Evolutionary conservation across 2,329 filamentous ascomycete genomes (phyloP), one percentile per base, ranked within the genome.

Genomic region (Hypomyces perniciosus): DNA sequence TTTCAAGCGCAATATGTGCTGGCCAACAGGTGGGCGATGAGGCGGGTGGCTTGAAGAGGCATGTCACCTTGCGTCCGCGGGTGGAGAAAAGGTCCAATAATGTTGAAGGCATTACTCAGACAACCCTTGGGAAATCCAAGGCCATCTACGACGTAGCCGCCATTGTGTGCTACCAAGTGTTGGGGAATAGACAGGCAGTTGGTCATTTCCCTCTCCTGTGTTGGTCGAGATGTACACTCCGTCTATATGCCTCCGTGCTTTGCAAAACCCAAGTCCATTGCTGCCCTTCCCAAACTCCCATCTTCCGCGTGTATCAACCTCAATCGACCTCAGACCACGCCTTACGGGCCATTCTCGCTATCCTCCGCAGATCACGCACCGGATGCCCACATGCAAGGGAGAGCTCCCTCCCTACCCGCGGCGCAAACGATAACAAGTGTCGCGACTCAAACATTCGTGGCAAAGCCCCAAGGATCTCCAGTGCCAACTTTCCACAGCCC

Each of bases 361-460:
- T 68, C 50, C 68, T 73, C 43, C 80, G 70, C 41, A 81, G 69
- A 53, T 78, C 77, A 41, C 80, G 68, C 7, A 79, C 74, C 5
- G 67, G 62, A 55, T 82, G 78, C 2, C 79, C 79, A 45, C 78
- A 79, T 1, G 78, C 77, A 7, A 67, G 57, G 1, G 73, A 72
- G 53, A 83, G 59, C 46, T 77, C 70, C 4, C 74, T 67, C 53
- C 73, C 68, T 40, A 80, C 69, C 47, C 65, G 65, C 29, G 69
- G 68, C 40, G 70, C 70, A 55, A 73, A 69, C 0, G 73, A 65
- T 44, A 78, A 56, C 20, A 81, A 59, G 43, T 74, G 63, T 5
- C 71, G 65, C 8, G 73, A 67, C 52, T 80, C 78, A 55, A 75
- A 78, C 56, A 70, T 68, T 13, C 59, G 60, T 3, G 79, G 76